Evolutionary conservation across 1,139 yeast species (phyloP).

Genomic region (Nakaseomyces sp.): DNA sequence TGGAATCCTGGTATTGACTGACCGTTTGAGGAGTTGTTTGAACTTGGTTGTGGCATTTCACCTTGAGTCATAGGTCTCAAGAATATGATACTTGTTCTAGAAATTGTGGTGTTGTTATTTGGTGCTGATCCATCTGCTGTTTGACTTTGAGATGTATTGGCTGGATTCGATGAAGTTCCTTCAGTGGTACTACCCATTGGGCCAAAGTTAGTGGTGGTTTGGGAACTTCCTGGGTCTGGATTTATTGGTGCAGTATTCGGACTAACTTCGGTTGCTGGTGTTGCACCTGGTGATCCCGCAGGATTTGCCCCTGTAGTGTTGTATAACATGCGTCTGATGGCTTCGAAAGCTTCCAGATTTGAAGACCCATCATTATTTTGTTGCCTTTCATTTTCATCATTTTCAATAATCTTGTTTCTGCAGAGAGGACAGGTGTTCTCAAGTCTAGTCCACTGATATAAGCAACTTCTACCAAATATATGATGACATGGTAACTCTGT

Average conservation of each 20-base stretch:
- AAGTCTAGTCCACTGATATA: conserved; percentile 63
- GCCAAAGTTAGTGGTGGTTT: neutral
- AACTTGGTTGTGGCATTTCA: conserved; percentile 2
- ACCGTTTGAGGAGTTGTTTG: neutral
- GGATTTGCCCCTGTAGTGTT: conserved; percentile 10
- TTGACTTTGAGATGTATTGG: neutral
- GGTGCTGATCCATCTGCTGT: conserved; percentile 5
- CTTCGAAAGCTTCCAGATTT: conserved; percentile 18
- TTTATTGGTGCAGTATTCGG: neutral
- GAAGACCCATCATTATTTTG: conserved; percentile 11
- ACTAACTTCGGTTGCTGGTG: neutral
- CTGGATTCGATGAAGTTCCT: neutral
- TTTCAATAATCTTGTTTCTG: conserved; percentile 41
- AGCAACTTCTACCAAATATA: conserved; percentile 64
- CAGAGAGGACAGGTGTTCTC: conserved; percentile 77
- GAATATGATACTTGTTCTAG: conserved; percentile 14
- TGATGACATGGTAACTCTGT: conserved; percentile 75
- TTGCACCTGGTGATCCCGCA: neutral
- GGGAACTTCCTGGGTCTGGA: neutral
- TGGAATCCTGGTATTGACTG: neutral
- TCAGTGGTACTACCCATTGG: neutral
- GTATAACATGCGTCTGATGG: conserved; percentile 23
- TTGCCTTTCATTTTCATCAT: conserved; percentile 11
- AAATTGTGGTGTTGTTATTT: conserved; percentile 11
- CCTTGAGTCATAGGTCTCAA: conserved; percentile 11